Percentiles rank a stretch among this genome's conserved stretches.
Conservation (phyloP, 441 rosid genomes). For the Gossypium davidsonii region DNA sequence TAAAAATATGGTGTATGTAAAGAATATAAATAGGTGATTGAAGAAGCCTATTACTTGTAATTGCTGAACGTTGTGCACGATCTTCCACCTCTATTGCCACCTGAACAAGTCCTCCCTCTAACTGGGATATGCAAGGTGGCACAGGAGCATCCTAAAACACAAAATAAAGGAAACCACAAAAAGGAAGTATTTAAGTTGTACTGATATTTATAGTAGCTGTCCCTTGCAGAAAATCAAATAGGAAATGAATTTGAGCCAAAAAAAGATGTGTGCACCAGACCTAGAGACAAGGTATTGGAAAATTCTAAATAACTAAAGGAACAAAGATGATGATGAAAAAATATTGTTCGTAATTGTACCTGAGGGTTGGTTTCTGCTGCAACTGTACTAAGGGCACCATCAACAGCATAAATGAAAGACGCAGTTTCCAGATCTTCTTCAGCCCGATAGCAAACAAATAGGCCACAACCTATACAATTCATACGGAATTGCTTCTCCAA, state of each 20-base stretch:
- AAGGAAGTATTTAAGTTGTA: not conserved
- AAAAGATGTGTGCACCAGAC: not conserved
- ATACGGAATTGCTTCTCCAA: constrained; percentile 93
- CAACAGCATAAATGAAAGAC: constrained; percentile 70
- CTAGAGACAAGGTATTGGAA: not conserved
- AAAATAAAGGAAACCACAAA: constrained; percentile 13
- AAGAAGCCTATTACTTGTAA: constrained; percentile 54
- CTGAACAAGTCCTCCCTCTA: constrained; percentile 95
- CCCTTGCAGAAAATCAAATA: not conserved
- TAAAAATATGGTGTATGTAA: not conserved
- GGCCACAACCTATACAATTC: constrained; percentile 81
- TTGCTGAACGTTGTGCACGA: constrained; percentile 96
- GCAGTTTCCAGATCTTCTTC: constrained; percentile 76
- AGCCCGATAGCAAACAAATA: constrained; percentile 84
- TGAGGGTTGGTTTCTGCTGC: constrained; percentile 99
- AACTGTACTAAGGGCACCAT: constrained; percentile 89
- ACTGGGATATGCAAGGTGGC: constrained; percentile 94
- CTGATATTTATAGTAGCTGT: not conserved
- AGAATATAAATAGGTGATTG: not conserved
- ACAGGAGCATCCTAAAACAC: constrained; percentile 85
- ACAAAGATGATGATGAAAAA: not conserved
- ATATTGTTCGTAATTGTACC: constrained; percentile 24
- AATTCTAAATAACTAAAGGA: not conserved
- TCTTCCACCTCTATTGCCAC: constrained; percentile 99
- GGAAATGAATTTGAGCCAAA: not conserved